Conservation (phyloP, 805 yeast genomes). For the Ogataea sp. region DNA sequence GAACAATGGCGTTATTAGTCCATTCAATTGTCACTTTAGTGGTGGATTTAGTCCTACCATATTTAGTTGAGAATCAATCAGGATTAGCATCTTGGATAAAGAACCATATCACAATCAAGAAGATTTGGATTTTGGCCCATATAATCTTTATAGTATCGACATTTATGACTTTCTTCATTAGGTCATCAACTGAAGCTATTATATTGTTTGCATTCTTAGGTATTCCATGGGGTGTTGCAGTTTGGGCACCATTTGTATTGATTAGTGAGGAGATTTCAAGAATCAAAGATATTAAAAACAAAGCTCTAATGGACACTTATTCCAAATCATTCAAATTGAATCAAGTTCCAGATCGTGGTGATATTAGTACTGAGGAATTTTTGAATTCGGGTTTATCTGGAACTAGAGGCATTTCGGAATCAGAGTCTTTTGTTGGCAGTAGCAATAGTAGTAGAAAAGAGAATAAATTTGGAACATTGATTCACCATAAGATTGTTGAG, state of each 20-base stretch:
- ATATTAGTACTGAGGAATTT: background rate
- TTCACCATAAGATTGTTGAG: slow-evolving; percentile 9
- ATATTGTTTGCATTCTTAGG: slow-evolving; percentile 45
- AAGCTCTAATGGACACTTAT: slow-evolving; percentile 6
- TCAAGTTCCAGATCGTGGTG: too few species aligned
- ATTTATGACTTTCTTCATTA: slow-evolving; percentile 36
- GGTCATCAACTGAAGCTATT: slow-evolving; percentile 34
- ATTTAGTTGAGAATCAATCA: slow-evolving; percentile 21
- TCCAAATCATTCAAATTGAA: too few species aligned
- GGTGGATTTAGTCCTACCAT: slow-evolving; percentile 38
- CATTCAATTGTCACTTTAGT: slow-evolving; percentile 40
- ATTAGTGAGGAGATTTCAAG: slow-evolving; percentile 51
- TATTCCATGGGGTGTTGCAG: slow-evolving; percentile 56
- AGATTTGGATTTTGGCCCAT: slow-evolving; percentile 46
- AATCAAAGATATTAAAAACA: slow-evolving; percentile 37
- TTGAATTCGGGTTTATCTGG: background rate
- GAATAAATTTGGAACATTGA: too few species aligned
- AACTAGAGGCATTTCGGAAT: background rate
- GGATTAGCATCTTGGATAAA: slow-evolving; percentile 8
- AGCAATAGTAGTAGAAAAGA: too few species aligned
- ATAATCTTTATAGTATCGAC: slow-evolving; percentile 40
- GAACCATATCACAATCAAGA: slow-evolving; percentile 20
- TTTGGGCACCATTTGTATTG: slow-evolving; percentile 61
- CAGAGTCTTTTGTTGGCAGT: too few species aligned
- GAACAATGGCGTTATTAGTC: slow-evolving; percentile 41